Base-by-base conservation (phyloP, 2,329 filamentous ascomycete species). In the Ascochyta viciae-villosae region DNA sequence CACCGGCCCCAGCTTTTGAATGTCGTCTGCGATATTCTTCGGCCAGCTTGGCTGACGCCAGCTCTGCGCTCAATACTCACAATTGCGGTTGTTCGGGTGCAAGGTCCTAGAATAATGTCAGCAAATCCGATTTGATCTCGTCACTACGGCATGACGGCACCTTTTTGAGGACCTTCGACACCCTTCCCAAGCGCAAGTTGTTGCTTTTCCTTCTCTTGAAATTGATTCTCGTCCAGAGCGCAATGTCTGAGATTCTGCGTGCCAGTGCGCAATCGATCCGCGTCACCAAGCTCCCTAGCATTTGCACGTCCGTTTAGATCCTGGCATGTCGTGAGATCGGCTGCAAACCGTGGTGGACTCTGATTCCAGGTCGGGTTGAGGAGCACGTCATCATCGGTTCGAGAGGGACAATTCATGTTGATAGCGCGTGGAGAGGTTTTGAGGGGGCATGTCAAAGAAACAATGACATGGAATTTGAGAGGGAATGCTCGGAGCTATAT, bases 361-460 rank as follows among this genome's bases (percentile, higher is more conserved):
- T 73, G 68, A 33, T 73, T 73, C 67, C 67, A 73, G 50, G 57
- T 66, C 5, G 68, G 68, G 40, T 69, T 62, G 26, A 65, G 55
- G 16, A 68, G 51, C 34, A 66, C 37, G 33, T 69, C 63, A 6
- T 71, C 66, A 48, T 71, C 70, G 37, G 62, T 68, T 47, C 42
- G 37, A 23, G 70, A 72, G 23, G 70, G 70, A 50, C 68, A 72
- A 37, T 72, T 73, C 70, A 73, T 73, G n/a, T 33, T 59, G 51
- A 7, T 22, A 41, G 41, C 23, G 45, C 15, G 9, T 6, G 13
- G 3, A 45, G n/a, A 35, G 34, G 23, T 27, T 31, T 8, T 42
- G n/a, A 41, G n/a, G 10, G 27, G 6, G 37, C 23, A 37, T 33
- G 26, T 16, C 22, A 43, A 34, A 37, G 31, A 31, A 61, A 35